Evolutionary conservation across 768 basidiomycete genomes (phyloP), one percentile per base, ranked within the genome.

Genomic region (Coprinopsis sp.): DNA sequence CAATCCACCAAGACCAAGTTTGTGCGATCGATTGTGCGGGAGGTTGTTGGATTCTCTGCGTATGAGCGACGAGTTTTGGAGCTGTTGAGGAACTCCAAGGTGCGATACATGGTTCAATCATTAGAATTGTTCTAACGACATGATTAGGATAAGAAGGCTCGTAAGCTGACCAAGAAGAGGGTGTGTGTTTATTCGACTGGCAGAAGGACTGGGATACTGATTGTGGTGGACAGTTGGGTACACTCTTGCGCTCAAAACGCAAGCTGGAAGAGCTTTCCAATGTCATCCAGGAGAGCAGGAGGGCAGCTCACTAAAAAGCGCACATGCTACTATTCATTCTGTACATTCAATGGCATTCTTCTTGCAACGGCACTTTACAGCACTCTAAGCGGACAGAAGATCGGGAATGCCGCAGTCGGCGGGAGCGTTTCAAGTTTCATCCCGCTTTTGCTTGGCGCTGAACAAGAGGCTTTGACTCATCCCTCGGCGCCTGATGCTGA

Each of bases 31-130:
- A 79, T 98, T 52, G 77, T 98, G 62, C 82, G 95, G 58, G 96
- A 99, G 79, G 96, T 99, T 65, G 91, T 83, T 59, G 95, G 95
- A 51, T 97, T 96, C 74, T 88, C 92, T 28, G 86, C 95, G 28
- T 98, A 99, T 68, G 96, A 99, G 80, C 80, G 93, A 63, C 83
- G 96, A 58, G 93, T 98, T 46, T 82, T 99, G 87, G 96, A 99
- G 72, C 67, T 99, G 80, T 69, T 96, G 76, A 84, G 94, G 71
- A 97, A 96, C 81, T 93, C 91, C 54, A 96, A 95, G 78, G 88
- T 88, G 64, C 56, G 84, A 66, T 29, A 31, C 11, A 7, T 13
- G 34, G 19, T 22, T 45, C 6, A 43, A 13, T 27, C 14, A 23
- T 24, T 49, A 37, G 38, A 19, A 19, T 31, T 33, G 14, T 39